These are phyloP conservation scores for Trichosporon asahii DNA, from an alignment of 1,284 basidiomycete genomes.

Conservation along the genomic window DNA sequence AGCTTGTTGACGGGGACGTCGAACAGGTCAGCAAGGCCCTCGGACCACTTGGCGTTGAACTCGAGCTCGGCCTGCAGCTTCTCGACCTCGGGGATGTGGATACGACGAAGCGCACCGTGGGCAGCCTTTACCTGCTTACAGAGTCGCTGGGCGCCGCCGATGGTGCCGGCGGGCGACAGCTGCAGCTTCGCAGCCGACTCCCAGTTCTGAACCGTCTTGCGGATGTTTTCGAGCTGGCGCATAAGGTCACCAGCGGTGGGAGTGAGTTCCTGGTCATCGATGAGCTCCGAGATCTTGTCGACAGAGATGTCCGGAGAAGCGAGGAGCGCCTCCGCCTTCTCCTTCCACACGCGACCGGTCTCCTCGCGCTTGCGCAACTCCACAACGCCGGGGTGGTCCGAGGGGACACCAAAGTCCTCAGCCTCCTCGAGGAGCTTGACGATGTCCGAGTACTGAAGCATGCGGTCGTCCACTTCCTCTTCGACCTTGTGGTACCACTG, in stretches of 20 bases:
- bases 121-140: constrained; percentile 35
- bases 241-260: constrained; percentile 36
- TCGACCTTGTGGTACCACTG: constrained; percentile 44
- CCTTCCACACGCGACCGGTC: constrained; percentile 33
- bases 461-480: constrained; percentile 47
- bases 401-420: constrained; percentile 33
- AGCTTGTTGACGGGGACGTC: constrained; percentile 25
- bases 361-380: constrained; percentile 34
- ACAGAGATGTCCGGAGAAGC: constrained; percentile 29
- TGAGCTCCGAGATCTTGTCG: constrained; percentile 28
- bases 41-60: constrained; percentile 32
- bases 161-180: constrained; percentile 27
- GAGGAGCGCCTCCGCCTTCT: constrained; percentile 28
- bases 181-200: constrained; percentile 31
- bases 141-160: constrained; percentile 32
- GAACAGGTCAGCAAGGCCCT: constrained; percentile 24
- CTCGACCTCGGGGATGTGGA: constrained; percentile 40
- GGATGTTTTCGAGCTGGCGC: constrained; percentile 38
- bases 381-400: constrained; percentile 32
- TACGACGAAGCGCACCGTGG: constrained; percentile 27
- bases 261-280: constrained; percentile 33
- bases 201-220: constrained; percentile 40
- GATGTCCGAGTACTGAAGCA: constrained; percentile 42
- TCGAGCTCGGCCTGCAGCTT: constrained; percentile 40
- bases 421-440: constrained; percentile 39